Evolutionary conservation across 2,329 filamentous ascomycete species (phyloP).

Genomic region (Gyromitra esculenta): DNA sequence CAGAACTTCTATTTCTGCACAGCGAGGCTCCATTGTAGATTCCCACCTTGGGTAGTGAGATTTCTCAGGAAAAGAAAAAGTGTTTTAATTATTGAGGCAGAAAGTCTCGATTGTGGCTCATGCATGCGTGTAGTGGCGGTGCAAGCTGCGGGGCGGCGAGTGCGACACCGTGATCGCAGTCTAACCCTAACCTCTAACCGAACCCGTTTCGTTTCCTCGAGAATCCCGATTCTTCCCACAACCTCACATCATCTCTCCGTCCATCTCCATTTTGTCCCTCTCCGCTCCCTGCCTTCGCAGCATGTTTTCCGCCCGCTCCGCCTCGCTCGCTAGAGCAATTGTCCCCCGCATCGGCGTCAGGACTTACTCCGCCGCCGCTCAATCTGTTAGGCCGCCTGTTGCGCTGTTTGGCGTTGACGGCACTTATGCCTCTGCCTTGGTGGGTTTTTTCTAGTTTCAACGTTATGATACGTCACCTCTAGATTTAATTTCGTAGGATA

Average conservation of each 20-base stretch:
- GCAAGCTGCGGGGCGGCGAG: slow-evolving; percentile 23
- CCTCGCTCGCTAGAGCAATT: slow-evolving; percentile 69
- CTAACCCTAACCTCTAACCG: slow-evolving; percentile 36
- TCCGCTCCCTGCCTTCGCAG: slow-evolving; percentile 43
- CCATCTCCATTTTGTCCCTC: slow-evolving; percentile 29
- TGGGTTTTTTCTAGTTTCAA: slow-evolving; percentile 66
- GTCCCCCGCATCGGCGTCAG: slow-evolving; percentile 73
- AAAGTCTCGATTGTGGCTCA: slow-evolving; percentile 13
- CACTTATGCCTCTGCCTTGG: slow-evolving; percentile 97
- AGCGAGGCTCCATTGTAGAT: not conserved
- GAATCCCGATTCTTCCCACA: slow-evolving; percentile 31
- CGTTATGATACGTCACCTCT: not conserved
- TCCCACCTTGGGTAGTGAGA: not conserved
- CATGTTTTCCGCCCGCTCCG: slow-evolving; percentile 59
- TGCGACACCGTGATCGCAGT: slow-evolving; percentile 34
- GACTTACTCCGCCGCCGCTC: slow-evolving; percentile 67
- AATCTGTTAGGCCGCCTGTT: slow-evolving; percentile 82
- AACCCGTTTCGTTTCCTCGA: slow-evolving; percentile 38
- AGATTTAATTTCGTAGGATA: not conserved
- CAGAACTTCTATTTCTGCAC: not conserved
- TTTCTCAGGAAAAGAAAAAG: not conserved
- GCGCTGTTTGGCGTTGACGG: slow-evolving; percentile 95
- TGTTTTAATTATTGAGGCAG: not conserved
- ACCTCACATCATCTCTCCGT: slow-evolving; percentile 38
- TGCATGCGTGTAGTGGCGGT: not conserved